Base-by-base conservation (phyloP, 257 asterid genomes). In the Gentiana straminea region DNA sequence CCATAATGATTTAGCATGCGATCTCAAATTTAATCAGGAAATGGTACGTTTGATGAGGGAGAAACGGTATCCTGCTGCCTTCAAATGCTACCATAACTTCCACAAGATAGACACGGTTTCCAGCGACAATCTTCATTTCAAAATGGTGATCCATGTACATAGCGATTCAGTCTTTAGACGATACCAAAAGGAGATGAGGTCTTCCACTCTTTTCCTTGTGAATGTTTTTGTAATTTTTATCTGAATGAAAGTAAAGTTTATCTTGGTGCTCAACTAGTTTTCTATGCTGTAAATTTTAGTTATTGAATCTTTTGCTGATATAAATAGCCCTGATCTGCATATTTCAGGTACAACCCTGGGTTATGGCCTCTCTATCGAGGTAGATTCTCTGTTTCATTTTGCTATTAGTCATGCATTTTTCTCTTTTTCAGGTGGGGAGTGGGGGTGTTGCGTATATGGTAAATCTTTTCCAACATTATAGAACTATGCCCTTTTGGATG, bases 311-410 rank as follows among this genome's bases (percentile, higher is more conserved):
- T 47, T 54, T 11, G 8, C 56, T 63, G 51, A 63, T 36, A 54
- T 37, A 44, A 33, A 41, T 34, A 36, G 15, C 41, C 41, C 34
- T 44, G 7, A 55, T 55, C 61, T 66, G 34, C 64, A 51, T 67
- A 54, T 75, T 74, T 74, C 94, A 90, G 95, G 93, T 35, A 57
- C 61, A 78, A 80, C 46, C 94, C 95, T 37, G 90, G 81, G 63
- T 60, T 92, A 66, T 92, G 99, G 99, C 99, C 99, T 39, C 84
- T 92, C 51, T 92, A 88, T 84, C 89, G 99, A 85, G 99, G 95
- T 92, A 76, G 59, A 4, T 49, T 41, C 3, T 32, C 49, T 46
- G 33, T 35, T 62, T 68, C 56, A 54, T 35, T 15, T 34, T 33
- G 34, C 1, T 33, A 4, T 5, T 46, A 13, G 12, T 10, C 38